Evolutionary conservation across 108 stramenopile genomes (phyloP).

Genomic region (Phaeodactylum tricornutum): DNA sequence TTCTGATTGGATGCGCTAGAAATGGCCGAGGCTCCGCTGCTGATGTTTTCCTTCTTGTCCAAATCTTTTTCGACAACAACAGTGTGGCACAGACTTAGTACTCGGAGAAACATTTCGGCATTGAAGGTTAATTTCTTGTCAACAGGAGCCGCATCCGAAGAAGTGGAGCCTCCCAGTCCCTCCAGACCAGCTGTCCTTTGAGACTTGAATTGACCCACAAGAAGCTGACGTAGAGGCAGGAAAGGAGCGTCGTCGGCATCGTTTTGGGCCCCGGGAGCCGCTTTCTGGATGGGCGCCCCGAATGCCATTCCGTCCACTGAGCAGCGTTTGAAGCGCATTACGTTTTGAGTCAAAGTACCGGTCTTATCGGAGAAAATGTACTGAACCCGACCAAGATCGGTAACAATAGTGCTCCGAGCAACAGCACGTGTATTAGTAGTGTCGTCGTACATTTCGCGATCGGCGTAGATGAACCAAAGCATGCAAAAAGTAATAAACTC

Average conservation of each 20-base stretch:
- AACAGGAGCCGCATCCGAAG: background rate
- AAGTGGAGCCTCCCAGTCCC: conserved; percentile 1
- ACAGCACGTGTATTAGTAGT: conserved; percentile 78
- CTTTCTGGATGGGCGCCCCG: conserved; percentile 71
- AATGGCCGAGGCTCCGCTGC: conserved; percentile 2
- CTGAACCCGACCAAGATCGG: conserved; percentile 89
- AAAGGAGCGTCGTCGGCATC: conserved; percentile 10
- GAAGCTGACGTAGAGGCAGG: conserved; percentile 45
- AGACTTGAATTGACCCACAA: conserved; percentile 30
- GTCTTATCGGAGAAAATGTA: conserved; percentile 96
- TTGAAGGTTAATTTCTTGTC: conserved; percentile 50
- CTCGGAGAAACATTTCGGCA: conserved; percentile 83
- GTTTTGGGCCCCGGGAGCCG: conserved; percentile 21
- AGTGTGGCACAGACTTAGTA: conserved; percentile 88
- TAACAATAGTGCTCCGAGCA: conserved; percentile 77
- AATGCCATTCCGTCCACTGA: conserved; percentile 82
- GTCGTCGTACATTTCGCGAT: conserved; percentile 86
- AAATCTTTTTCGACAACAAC: conserved; percentile 85
- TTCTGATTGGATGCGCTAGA: background rate
- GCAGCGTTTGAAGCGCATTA: conserved; percentile 96
- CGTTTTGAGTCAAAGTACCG: conserved; percentile 95
- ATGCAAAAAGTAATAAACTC: conserved; percentile 65
- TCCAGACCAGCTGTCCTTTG: conserved; percentile 1
- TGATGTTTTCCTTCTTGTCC: conserved; percentile 24
- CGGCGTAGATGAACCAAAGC: conserved; percentile 65